Evolutionary conservation across 257 asterid species (phyloP).

Genomic region (Striga asiatica): DNA sequence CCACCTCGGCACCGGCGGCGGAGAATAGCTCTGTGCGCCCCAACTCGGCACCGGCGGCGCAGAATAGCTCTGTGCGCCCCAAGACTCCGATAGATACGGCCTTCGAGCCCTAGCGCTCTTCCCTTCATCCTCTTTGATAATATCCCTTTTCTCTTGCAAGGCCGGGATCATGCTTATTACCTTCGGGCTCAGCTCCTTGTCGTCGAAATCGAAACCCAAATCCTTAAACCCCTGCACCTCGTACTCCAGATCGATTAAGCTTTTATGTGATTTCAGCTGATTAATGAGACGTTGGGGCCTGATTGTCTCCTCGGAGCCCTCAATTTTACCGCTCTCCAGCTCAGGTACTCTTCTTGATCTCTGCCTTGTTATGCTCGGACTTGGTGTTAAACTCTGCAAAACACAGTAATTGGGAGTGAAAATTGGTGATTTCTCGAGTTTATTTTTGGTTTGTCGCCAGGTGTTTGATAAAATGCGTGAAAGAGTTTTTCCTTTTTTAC

Average conservation of each 20-base stretch:
- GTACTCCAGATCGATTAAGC: constrained; percentile 22
- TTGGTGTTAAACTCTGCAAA: constrained; percentile 28
- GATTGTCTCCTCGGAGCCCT: constrained; percentile 11
- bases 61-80: constrained; percentile 23
- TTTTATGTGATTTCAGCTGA: constrained; percentile 18
- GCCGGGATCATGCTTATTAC: constrained; percentile 11
- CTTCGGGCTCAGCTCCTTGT: constrained; percentile 4
- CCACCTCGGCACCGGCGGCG: constrained; percentile 38
- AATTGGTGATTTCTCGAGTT: neutral
- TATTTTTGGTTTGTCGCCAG: neutral
- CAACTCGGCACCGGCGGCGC: constrained; percentile 36
- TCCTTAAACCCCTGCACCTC: constrained; percentile 35
- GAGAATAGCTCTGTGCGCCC: constrained; percentile 22
- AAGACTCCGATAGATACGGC: constrained; percentile 22
- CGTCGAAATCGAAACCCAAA: constrained; percentile 26
- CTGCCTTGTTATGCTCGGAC: constrained; percentile 27
- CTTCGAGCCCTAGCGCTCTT: neutral
- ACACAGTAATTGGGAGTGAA: neutral
- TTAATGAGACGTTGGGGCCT: constrained; percentile 3
- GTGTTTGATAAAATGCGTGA: neutral
- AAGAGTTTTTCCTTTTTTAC: neutral
- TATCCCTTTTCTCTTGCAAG: constrained; percentile 15
- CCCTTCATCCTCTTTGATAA: constrained; percentile 13
- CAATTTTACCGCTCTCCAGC: constrained; percentile 14
- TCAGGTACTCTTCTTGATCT: constrained; percentile 27